Evolutionary conservation across 495 filamentous ascomycete species (phyloP), one percentile per base, ranked within the genome.

Genomic region (Aspergillus haitiensis): DNA sequence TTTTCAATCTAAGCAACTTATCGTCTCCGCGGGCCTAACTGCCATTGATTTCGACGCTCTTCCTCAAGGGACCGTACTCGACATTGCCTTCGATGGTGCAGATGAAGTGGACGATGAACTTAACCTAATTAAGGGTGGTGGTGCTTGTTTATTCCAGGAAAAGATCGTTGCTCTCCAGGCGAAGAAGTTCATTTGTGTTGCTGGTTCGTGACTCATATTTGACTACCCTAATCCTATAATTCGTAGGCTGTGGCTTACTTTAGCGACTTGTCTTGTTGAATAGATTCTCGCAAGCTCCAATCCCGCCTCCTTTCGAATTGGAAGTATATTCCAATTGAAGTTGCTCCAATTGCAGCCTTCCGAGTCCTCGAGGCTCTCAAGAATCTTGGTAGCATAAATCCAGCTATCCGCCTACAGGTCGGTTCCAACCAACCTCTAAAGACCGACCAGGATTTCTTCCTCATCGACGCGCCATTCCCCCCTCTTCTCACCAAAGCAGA

Each of bases 41-140:
- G 85, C 93, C 4, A 82, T 92, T 12, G 84, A 86, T 61, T 92
- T 97, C 72, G 89, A 92, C 67, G 67, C 77, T 40, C 71, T 93
- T 54, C 86, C 89, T 7, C 70, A 78, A 16, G 77, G 82, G 15
- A 81, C 75, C 15, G 66, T 78, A 13, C 79, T 94, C 52, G 92
- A 96, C 67, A 86, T 98, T 33, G 86, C 86, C 34, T 98, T 98
- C 66, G 93, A 97, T 74, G 93, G 94, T 39, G 95, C 94, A 21
- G 94, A 98, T 71, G 94, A 98, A 78, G 92, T 98, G 32, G 94
- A 98, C 72, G 90, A 90, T 21, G 90, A 92, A 40, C 74, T 98
- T 53, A 98, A 98, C 75, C 90, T 92, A 69, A 97, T 98, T 75
- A 98, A 98, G 78, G 94, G 94, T 47, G 94, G 94, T 13, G 94